These are phyloP conservation scores for Quercus agrifolia DNA, from an alignment of 306 rosid genomes.

Conservation along the genomic window DNA sequence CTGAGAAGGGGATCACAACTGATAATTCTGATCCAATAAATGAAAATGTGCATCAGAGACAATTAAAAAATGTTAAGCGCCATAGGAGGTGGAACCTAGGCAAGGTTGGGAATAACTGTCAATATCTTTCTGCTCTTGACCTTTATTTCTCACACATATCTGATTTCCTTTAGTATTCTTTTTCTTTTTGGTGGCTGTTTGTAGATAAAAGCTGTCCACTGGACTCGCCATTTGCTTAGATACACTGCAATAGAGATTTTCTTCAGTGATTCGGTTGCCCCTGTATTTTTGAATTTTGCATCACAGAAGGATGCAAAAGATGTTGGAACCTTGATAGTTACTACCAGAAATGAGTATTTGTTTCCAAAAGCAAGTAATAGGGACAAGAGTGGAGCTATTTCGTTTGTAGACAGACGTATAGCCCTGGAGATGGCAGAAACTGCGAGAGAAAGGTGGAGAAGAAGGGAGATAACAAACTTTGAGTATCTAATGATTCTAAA, in stretches of 20 bases:
- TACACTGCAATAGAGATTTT: slow-evolving; percentile 90
- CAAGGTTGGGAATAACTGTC: slow-evolving; percentile 54
- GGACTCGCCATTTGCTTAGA: slow-evolving; percentile 94
- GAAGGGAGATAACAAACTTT: slow-evolving; percentile 90
- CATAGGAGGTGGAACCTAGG: slow-evolving; percentile 90
- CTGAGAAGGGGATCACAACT: slow-evolving; percentile 44
- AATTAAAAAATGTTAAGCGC: slow-evolving; percentile 73
- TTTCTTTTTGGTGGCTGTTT: slow-evolving; percentile 20
- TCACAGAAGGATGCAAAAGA: slow-evolving; percentile 90
- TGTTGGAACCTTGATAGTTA: slow-evolving; percentile 78
- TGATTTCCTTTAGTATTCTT: slow-evolving; percentile 12
- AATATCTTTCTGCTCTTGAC: slow-evolving; percentile 17
- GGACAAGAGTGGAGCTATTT: slow-evolving; percentile 77
- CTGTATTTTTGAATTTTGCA: slow-evolving; percentile 79
- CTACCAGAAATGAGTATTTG: slow-evolving; percentile 77
- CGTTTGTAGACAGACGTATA: slow-evolving; percentile 81
- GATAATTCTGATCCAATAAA: slow-evolving; percentile 46
- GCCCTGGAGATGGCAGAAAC: slow-evolving; percentile 91
- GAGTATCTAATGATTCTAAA: slow-evolving; percentile 95
- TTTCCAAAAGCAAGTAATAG: slow-evolving; percentile 78
- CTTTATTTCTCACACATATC: background rate
- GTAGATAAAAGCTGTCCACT: slow-evolving; percentile 85
- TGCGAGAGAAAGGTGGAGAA: slow-evolving; percentile 92
- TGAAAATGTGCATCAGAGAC: slow-evolving; percentile 55
- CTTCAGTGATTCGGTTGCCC: slow-evolving; percentile 85